Evolutionary conservation across 495 filamentous ascomycete genomes (phyloP).

Genomic region (Coniosporium apollinis): DNA sequence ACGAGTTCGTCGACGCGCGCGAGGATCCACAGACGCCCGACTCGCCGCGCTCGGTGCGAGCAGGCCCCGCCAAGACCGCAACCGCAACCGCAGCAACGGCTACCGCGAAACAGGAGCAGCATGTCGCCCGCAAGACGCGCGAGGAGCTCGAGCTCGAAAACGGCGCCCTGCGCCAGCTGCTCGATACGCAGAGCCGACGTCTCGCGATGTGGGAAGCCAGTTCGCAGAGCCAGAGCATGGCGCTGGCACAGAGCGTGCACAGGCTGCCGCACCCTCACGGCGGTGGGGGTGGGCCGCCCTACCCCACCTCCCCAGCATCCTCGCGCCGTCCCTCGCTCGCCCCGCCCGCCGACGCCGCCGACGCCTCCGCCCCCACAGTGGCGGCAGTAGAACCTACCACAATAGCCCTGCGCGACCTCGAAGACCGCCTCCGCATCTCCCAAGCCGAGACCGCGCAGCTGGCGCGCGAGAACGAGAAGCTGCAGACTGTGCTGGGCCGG

Average conservation of each 20-base stretch:
- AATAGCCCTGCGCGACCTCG: slow-evolving; percentile 34
- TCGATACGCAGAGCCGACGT: slow-evolving; percentile 62
- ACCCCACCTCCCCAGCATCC: neutral
- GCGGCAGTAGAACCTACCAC: slow-evolving; percentile 16
- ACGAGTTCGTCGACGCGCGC: slow-evolving; percentile 76
- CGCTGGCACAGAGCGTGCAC: slow-evolving; percentile 63
- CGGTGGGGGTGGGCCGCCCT: slow-evolving; percentile 5
- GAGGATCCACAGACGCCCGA: slow-evolving; percentile 42
- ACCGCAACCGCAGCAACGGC: neutral
- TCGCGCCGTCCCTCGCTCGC: too few relatives aligned
- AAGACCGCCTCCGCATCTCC: slow-evolving; percentile 33
- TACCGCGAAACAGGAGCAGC: slow-evolving; percentile 23
- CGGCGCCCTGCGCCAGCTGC: slow-evolving; percentile 48
- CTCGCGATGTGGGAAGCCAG: slow-evolving; percentile 75
- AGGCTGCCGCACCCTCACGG: slow-evolving; percentile 14
- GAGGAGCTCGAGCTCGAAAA: slow-evolving; percentile 81
- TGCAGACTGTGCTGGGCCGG: slow-evolving; percentile 43
- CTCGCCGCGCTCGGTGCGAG: slow-evolving; percentile 28
- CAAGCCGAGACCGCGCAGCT: slow-evolving; percentile 39
- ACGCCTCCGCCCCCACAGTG: slow-evolving; percentile 1
- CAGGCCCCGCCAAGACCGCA: slow-evolving; percentile 13
- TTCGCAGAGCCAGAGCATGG: slow-evolving; percentile 63
- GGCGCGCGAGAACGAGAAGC: slow-evolving; percentile 50
- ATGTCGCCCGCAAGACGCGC: slow-evolving; percentile 40
- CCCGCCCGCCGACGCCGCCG: neutral